Evolutionary conservation across 2,329 filamentous ascomycete genomes (phyloP).

Genomic region (Calonectria pseudoturangicola): DNA sequence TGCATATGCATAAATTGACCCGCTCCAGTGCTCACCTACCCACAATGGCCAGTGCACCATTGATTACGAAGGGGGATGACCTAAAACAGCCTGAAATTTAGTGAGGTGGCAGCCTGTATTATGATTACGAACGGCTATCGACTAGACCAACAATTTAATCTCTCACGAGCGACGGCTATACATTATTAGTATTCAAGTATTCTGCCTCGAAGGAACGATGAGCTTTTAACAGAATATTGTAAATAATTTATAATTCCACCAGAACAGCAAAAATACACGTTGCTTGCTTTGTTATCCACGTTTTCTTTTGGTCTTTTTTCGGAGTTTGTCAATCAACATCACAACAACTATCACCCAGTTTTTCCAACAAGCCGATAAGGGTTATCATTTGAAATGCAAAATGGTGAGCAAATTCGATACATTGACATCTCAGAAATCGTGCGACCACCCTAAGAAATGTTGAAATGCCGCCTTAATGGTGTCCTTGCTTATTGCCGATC

Average conservation of each 20-base stretch:
- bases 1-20: background rate
- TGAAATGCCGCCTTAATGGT: background rate
- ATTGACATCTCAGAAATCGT: background rate
- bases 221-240: no score
- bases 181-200: background rate
- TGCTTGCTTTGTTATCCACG: no score
- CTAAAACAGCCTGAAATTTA: background rate
- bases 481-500: slow-evolving; percentile 3
- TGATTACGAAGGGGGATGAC: background rate
- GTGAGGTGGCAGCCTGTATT: background rate
- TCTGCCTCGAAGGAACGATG: background rate
- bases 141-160: background rate
- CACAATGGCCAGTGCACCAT: background rate
- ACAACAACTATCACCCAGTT: background rate
- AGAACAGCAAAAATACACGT: no score
- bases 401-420: no score
- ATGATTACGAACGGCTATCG: background rate
- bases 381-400: background rate
- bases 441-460: background rate
- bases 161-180: no score
- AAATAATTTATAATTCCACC: no score
- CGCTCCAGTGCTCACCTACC: background rate
- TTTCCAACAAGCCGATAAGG: background rate
- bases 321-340: background rate
- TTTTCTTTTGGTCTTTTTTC: no score